These are phyloP conservation scores for Leccinum uliginosum DNA, from an alignment of 768 basidiomycete genomes.

Conservation along the genomic window DNA sequence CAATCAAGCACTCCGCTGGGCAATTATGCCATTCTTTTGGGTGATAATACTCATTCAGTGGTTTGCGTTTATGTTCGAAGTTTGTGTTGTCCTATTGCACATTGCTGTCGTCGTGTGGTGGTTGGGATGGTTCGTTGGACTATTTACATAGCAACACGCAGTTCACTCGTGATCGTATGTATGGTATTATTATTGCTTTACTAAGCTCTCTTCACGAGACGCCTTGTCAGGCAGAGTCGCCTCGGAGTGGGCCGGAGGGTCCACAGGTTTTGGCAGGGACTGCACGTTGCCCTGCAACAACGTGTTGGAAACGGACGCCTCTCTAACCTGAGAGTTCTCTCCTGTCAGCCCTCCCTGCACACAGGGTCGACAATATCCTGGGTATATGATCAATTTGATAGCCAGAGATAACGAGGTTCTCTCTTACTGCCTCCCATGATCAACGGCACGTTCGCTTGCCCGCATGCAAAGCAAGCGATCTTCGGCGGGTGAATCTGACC, in stretches of 20 bases:
- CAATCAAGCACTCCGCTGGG: conserved; percentile 60
- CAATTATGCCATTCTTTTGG: conserved; percentile 59
- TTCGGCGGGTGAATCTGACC: conserved; percentile 34
- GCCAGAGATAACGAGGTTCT: background rate
- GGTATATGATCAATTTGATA: background rate
- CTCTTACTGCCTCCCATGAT: conserved; percentile 68
- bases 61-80: conserved; percentile 59
- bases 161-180: background rate
- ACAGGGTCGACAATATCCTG: conserved; percentile 69
- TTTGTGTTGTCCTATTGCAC: conserved; percentile 53
- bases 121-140: conserved; percentile 63
- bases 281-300: conserved; percentile 1
- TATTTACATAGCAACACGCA: conserved; percentile 36
- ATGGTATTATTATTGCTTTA: background rate
- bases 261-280: conserved; percentile 1
- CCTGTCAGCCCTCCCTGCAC: conserved; percentile 49
- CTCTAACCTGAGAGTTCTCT: conserved; percentile 24
- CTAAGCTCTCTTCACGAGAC: background rate
- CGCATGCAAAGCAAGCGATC: conserved; percentile 58
- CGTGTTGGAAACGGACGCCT: conserved; percentile 2
- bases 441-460: conserved; percentile 67
- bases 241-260: background rate
- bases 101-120: conserved; percentile 65
- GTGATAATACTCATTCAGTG: conserved; percentile 63
- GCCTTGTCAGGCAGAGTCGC: conserved; percentile 1